These are phyloP conservation scores for Apophysomyces sp. DNA, from an alignment of 371 early-diverging fungal genomes.

Conservation along the genomic window DNA sequence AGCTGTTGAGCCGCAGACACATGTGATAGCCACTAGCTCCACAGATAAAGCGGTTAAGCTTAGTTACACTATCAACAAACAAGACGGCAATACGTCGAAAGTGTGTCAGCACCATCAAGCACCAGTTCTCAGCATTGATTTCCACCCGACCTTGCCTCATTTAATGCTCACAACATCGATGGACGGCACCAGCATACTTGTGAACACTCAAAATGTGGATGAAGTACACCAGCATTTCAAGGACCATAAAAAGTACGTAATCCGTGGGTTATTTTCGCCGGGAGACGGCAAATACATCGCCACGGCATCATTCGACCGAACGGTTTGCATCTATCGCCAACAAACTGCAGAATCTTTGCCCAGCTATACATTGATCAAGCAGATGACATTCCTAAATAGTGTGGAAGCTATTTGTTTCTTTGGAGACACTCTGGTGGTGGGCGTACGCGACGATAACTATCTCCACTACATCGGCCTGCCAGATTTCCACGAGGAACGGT, in stretches of 20 bases:
- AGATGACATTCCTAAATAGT: slow-evolving; percentile 51
- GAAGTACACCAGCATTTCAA: slow-evolving; percentile 53
- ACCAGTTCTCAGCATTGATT: slow-evolving; percentile 63
- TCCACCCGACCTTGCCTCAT: slow-evolving; percentile 58
- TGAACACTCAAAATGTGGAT: slow-evolving; percentile 48
- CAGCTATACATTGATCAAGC: slow-evolving; percentile 22
- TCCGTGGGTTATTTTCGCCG: slow-evolving; percentile 60
- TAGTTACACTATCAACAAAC: slow-evolving; percentile 22
- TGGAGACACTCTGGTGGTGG: slow-evolving; percentile 50
- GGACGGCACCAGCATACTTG: slow-evolving; percentile 66
- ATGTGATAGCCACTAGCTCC: slow-evolving; percentile 54
- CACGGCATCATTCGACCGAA: slow-evolving; percentile 74
- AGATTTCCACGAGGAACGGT: slow-evolving; percentile 31
- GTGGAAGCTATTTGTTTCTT: slow-evolving; percentile 63
- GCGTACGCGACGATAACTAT: slow-evolving; percentile 71
- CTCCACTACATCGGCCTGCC: slow-evolving; percentile 65
- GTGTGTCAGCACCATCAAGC: slow-evolving; percentile 58
- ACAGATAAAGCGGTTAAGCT: slow-evolving; percentile 68
- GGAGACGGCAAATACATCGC: slow-evolving; percentile 53
- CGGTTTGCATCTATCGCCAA: slow-evolving; percentile 56
- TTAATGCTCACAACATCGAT: slow-evolving; percentile 69
- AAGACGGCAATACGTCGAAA: slow-evolving; percentile 32
- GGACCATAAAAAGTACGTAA: slow-evolving; percentile 73
- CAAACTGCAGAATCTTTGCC: slow-evolving; percentile 5
- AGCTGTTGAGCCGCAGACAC: slow-evolving; percentile 31